These are phyloP conservation scores for Kuraishia piskuri DNA, from an alignment of 805 yeast species.

Conservation along the genomic window DNA sequence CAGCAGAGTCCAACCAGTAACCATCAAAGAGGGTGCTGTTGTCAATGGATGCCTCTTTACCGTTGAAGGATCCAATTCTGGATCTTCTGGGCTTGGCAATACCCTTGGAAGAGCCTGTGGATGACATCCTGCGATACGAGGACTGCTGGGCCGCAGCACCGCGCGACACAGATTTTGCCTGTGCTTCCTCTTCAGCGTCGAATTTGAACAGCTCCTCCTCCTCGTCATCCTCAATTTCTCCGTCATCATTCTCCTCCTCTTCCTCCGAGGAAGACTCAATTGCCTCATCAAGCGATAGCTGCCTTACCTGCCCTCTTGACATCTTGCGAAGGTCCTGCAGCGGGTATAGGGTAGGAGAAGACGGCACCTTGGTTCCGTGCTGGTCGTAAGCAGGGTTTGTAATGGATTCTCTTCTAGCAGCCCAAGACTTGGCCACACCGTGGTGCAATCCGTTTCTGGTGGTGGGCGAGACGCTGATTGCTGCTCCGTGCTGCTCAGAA, in stretches of 20 bases:
- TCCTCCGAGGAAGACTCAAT: slow-evolving; percentile 28
- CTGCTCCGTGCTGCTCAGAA: slow-evolving; percentile 1
- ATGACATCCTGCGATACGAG: neutral
- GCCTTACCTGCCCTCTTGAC: slow-evolving; percentile 18
- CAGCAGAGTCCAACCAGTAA: neutral
- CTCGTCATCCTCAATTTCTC: slow-evolving; percentile 19
- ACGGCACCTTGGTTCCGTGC: slow-evolving; percentile 39
- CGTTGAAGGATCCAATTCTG: slow-evolving; percentile 1
- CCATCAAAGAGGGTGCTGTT: neutral
- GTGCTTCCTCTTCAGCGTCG: slow-evolving; percentile 12
- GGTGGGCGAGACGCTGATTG: slow-evolving; percentile 7
- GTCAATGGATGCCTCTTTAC: neutral
- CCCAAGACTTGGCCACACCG: slow-evolving; percentile 10
- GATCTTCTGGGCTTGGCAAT: slow-evolving; percentile 2
- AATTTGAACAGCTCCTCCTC: slow-evolving; percentile 20
- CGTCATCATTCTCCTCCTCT: slow-evolving; percentile 29
- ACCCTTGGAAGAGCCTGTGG: slow-evolving; percentile 11
- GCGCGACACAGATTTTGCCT: slow-evolving; percentile 1
- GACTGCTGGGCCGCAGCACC: neutral
- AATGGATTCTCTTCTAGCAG: slow-evolving; percentile 40
- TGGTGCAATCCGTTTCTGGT: neutral
- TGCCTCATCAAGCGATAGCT: slow-evolving; percentile 25
- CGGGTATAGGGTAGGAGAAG: slow-evolving; percentile 23
- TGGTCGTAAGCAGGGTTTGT: slow-evolving; percentile 34
- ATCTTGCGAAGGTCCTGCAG: slow-evolving; percentile 18